Evolutionary conservation across 352 stramenopile genomes (phyloP).

Genomic region (Thraustochytrium striatum): DNA sequence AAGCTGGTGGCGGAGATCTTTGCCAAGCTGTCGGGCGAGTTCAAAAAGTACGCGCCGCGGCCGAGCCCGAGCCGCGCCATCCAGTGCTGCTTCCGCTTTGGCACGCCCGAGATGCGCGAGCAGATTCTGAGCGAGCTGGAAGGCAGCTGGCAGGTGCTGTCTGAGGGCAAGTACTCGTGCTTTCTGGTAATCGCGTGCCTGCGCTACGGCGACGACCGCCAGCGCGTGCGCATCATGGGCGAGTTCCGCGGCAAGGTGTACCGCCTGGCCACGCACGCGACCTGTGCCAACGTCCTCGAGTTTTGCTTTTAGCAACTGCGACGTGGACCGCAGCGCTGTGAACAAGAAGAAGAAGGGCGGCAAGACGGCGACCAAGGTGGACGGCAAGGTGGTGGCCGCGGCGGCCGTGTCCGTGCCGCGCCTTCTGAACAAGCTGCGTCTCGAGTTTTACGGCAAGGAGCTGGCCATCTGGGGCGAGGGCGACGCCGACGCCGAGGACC

Average conservation of each 20-base stretch:
- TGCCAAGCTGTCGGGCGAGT: constrained; percentile 82
- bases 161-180: constrained; percentile 90
- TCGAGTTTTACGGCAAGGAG: constrained; percentile 80
- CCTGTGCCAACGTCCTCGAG: constrained; percentile 85
- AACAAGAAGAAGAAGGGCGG: background rate
- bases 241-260: constrained; percentile 85
- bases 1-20: constrained; percentile 72
- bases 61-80: constrained; percentile 91
- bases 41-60: constrained; percentile 87
- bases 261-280: constrained; percentile 86
- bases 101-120: constrained; percentile 74
- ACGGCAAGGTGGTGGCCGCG: background rate
- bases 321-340: constrained; percentile 1
- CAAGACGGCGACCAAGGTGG: background rate
- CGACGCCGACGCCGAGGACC: constrained; percentile 68
- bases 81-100: constrained; percentile 89
- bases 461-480: constrained; percentile 73
- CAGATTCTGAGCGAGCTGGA: constrained; percentile 82
- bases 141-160: constrained; percentile 80
- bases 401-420: background rate
- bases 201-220: constrained; percentile 79
- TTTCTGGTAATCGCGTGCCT: constrained; percentile 95
- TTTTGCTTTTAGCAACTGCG: constrained; percentile 60
- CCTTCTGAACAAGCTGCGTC: constrained; percentile 68
- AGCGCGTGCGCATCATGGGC: constrained; percentile 74